Evolutionary conservation across 2,329 filamentous ascomycete species (phyloP), one percentile per base, ranked within the genome.

Genomic region (Phaeosphaeria sp.): DNA sequence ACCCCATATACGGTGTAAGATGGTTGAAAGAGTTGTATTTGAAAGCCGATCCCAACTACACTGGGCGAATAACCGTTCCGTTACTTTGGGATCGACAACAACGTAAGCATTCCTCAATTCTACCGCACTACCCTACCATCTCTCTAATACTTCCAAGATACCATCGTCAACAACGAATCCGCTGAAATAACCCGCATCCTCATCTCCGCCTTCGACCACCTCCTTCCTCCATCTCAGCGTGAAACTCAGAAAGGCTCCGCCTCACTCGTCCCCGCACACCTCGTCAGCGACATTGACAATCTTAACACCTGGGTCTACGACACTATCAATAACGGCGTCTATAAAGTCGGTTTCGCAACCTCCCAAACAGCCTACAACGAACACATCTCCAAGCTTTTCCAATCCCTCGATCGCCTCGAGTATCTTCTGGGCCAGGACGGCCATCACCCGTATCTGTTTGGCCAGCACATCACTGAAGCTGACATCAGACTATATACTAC

Each of bases 241-340:
- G 87, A 89, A 62, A 69, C 44, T 0, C 84, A 79, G 55, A 80
- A 78, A 49, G 78, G 80, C 0, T 77, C 79, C 1, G 74, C 93
- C 5, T 85, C 89, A 46, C 82, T 93, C 42, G 91, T 90, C 74
- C 92, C 93, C 0, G 73, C 84, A 44, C 70, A 82, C 0, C 80
- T 96, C n/a, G 83, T 83, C 44, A 68, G 68, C 42, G 76, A 89
- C 50, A 96, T 97, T 67, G 92, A 97, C 60, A 85, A 86, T 59
- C 83, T 89, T 46, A 90, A 96, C 75, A 84, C 83, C 52, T 97
- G 93, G 92, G 91, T 88, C 25, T 96, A 96, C 77, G 86, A 81
- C 48, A 73, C 71, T 2, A 78, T 85, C 56, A 85, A 85, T 67
- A 84, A 86, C 56, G 83, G 83, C 0, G 81, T 85, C 4, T 86